Evolutionary conservation across 129 eudicot genomes (phyloP).

Genomic region (Centella asiatica): DNA sequence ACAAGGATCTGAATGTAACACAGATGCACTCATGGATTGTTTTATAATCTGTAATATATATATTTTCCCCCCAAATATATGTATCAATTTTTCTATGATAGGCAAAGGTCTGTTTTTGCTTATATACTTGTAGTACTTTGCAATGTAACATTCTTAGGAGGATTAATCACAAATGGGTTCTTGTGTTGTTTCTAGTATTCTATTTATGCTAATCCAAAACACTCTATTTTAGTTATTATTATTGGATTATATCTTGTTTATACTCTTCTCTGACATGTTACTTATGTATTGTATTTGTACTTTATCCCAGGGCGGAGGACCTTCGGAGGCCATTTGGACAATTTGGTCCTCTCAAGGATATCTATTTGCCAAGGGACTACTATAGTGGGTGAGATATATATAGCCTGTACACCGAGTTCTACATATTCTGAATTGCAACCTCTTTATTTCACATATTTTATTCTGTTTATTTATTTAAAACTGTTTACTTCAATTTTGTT

Average conservation of each 20-base stretch:
- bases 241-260: no score
- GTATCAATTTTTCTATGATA: background rate
- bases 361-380: constrained; percentile 94
- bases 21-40: no score
- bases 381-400: constrained; percentile 79
- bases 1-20: background rate
- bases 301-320: constrained; percentile 72
- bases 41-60: no score
- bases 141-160: background rate
- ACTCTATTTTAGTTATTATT: background rate
- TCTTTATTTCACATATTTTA: background rate
- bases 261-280: background rate
- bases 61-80: no score
- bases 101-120: background rate
- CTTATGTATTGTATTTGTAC: constrained; percentile 4
- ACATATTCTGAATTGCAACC: constrained; percentile 1
- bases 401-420: background rate
- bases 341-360: constrained; percentile 82
- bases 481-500: background rate
- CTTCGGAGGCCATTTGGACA: constrained; percentile 88
- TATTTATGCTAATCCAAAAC: background rate
- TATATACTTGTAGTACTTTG: background rate
- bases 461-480: background rate
- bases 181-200: background rate
- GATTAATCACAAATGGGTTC: no score